These are phyloP conservation scores for Verbascum thapsus DNA, from an alignment of 257 asterid species.

Conservation along the genomic window DNA sequence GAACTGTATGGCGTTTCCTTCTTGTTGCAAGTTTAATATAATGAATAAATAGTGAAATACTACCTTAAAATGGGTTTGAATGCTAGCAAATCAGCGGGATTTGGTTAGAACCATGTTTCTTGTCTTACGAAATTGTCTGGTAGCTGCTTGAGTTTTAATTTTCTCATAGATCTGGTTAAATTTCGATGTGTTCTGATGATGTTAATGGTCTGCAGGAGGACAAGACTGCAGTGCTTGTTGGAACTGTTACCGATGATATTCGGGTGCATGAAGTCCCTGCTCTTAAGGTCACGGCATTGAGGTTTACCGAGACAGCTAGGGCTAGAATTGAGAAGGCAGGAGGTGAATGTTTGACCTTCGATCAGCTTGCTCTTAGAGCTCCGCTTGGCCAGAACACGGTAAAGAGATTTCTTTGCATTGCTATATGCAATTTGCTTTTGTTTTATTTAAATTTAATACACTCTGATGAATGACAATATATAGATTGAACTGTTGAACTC, in stretches of 20 bases:
- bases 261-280: conserved; percentile 71
- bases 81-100: too few species aligned
- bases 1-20: not conserved
- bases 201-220: conserved; percentile 50
- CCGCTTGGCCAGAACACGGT: conserved; percentile 98
- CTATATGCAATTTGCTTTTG: not conserved
- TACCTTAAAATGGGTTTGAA: not conserved
- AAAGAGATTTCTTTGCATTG: not conserved
- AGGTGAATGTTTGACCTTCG: conserved; percentile 90
- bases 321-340: conserved; percentile 97
- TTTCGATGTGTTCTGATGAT: not conserved
- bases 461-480: too few species aligned
- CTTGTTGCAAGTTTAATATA: not conserved
- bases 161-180: not conserved
- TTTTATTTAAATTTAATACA: not conserved
- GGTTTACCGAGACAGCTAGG: conserved; percentile 86
- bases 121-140: too few species aligned
- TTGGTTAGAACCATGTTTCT: too few species aligned
- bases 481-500: too few species aligned
- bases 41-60: not conserved
- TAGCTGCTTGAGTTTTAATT: not conserved
- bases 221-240: conserved; percentile 83
- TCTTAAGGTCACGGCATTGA: conserved; percentile 74
- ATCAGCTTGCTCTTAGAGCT: conserved; percentile 91
- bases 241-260: conserved; percentile 74